A percentile compares a stretch with the other conserved stretches of the same genome.
These are phyloP conservation scores for Cladosporium velox DNA, from an alignment of 2,329 filamentous ascomycete species.

Conservation along the genomic window DNA sequence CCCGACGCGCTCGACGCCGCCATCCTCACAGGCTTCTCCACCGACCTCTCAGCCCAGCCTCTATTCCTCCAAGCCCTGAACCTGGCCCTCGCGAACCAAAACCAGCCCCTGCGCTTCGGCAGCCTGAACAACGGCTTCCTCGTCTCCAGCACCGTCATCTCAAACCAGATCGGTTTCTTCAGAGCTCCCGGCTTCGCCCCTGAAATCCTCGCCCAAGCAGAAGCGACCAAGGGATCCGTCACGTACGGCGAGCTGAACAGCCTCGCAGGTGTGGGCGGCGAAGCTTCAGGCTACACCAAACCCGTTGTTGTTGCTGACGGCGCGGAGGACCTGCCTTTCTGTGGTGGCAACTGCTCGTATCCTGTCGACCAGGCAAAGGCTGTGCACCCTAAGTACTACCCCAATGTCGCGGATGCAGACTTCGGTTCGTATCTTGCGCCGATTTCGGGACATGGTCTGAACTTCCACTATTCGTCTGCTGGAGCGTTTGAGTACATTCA, in stretches of 20 bases:
- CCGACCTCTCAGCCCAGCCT: conserved; percentile 29
- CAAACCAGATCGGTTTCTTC: conserved; percentile 38
- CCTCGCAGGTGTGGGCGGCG: conserved; percentile 22
- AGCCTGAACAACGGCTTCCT: conserved; percentile 34
- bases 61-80: conserved; percentile 32
- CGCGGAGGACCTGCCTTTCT: conserved; percentile 35
- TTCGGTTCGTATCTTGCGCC: conserved; percentile 31
- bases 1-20: conserved; percentile 40
- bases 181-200: conserved; percentile 35
- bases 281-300: conserved; percentile 29
- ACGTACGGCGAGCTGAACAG: conserved; percentile 39
- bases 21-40: conserved; percentile 42
- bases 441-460: conserved; percentile 35
- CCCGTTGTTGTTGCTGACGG: conserved; percentile 38
- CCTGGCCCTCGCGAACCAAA: conserved; percentile 34
- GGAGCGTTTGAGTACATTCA: conserved; percentile 34
- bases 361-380: conserved; percentile 30
- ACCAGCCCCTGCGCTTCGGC: conserved; percentile 35
- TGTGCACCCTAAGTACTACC: conserved; percentile 30
- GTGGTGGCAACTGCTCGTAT: conserved; percentile 35
- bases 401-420: conserved; percentile 17
- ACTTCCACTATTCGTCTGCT: conserved; percentile 36
- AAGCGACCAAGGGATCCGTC: conserved; percentile 34
- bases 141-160: conserved; percentile 28
- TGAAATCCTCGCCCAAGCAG: conserved; percentile 29